Percentiles rank a stretch among this genome's conserved stretches.
phyloP scores from a whole-genome alignment of 768 basidiomycete genomes.

The Pisolithus marmoratus region DNA sequence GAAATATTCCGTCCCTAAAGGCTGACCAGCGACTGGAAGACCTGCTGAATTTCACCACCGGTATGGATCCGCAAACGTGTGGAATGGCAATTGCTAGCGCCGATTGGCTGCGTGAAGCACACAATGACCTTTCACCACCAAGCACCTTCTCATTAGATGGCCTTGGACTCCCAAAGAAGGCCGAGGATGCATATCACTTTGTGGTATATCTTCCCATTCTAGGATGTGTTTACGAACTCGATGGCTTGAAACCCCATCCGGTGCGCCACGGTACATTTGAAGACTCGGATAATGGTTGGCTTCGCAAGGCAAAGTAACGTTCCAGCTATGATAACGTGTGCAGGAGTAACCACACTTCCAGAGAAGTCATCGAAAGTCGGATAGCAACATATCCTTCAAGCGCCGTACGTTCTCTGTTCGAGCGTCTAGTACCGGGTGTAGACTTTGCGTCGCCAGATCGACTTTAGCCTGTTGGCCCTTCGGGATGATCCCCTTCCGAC shows the following conservation, averaged over 20 bases:
- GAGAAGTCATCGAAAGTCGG: slow-evolving; percentile 79
- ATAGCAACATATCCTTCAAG: slow-evolving; percentile 89
- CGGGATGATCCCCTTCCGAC: slow-evolving; percentile 74
- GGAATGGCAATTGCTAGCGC: slow-evolving; percentile 78
- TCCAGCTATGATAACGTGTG: slow-evolving; percentile 3
- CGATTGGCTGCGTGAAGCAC: slow-evolving; percentile 76
- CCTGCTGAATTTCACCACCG: slow-evolving; percentile 69
- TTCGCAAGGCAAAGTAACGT: slow-evolving; percentile 65
- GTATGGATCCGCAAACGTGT: slow-evolving; percentile 84
- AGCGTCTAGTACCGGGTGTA: background rate
- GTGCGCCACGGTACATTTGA: slow-evolving; percentile 75
- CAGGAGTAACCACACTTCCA: slow-evolving; percentile 28
- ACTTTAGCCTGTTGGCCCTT: slow-evolving; percentile 88
- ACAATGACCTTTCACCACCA: slow-evolving; percentile 91
- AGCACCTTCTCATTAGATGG: slow-evolving; percentile 85
- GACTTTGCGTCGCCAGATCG: slow-evolving; percentile 47
- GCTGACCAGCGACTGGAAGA: slow-evolving; percentile 67
- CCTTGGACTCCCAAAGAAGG: slow-evolving; percentile 58
- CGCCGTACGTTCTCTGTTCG: slow-evolving; percentile 49
- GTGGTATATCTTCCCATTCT: slow-evolving; percentile 85
- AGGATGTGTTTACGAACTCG: slow-evolving; percentile 87
- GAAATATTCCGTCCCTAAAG: slow-evolving; percentile 64
- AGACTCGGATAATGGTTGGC: slow-evolving; percentile 75
- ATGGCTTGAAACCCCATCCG: slow-evolving; percentile 77
- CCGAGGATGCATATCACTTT: slow-evolving; percentile 93